Evolutionary conservation across 2,329 filamentous ascomycete species (phyloP).

Genomic region (Diaporthe citrichinensis): DNA sequence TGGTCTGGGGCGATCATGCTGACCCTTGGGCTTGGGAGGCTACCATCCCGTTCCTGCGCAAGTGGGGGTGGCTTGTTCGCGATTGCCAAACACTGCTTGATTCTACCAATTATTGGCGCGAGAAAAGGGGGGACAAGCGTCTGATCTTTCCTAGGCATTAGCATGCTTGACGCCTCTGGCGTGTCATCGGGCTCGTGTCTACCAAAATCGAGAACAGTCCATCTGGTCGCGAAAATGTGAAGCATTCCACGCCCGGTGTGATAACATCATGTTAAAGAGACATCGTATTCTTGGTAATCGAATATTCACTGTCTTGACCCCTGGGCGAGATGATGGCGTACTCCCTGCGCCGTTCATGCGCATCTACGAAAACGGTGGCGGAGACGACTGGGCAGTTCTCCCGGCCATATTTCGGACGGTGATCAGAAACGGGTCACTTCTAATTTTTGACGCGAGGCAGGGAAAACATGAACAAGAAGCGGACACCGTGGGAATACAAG

Average conservation of each 20-base stretch:
- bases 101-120: conserved; percentile 24
- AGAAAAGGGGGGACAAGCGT: background rate
- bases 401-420: background rate
- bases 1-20: conserved; percentile 8
- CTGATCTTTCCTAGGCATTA: background rate
- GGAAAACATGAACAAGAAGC: background rate
- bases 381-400: background rate
- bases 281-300: background rate
- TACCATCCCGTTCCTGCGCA: conserved; percentile 16
- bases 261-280: too few relatives aligned
- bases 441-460: background rate
- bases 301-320: background rate
- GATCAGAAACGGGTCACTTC: background rate
- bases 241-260: too few relatives aligned
- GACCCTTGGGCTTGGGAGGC: conserved; percentile 17
- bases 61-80: conserved; percentile 24
- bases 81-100: conserved; percentile 12
- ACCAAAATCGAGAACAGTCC: too few relatives aligned
- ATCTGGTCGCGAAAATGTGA: too few relatives aligned
- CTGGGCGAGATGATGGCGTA: background rate
- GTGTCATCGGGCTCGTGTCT: background rate
- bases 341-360: background rate
- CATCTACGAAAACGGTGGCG: background rate
- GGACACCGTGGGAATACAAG: background rate
- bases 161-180: background rate